A percentile compares a stretch with the other conserved stretches of the same genome.
Evolutionary conservation across 805 yeast species (phyloP).

Genomic region (Middelhovenomyces tepae): DNA sequence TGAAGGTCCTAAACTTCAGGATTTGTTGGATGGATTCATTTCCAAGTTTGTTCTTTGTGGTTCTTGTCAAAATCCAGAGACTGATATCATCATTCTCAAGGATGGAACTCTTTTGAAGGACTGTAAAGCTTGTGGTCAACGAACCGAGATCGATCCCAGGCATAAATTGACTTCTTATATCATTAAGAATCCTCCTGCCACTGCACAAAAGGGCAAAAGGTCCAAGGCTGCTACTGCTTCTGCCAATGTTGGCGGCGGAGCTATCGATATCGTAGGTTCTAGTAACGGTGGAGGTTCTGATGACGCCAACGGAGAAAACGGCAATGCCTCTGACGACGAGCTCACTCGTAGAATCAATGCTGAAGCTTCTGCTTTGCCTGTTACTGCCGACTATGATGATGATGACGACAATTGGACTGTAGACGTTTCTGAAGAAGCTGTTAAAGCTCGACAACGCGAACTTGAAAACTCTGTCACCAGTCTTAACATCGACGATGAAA

Average conservation of each 20-base stretch:
- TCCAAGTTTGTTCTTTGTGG: slow-evolving; percentile 88
- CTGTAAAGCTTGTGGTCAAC: slow-evolving; percentile 97
- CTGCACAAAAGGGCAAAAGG: slow-evolving; percentile 41
- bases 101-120: slow-evolving; percentile 74
- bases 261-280: slow-evolving; percentile 31
- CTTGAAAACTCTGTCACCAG: slow-evolving; percentile 49
- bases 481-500: slow-evolving; percentile 29
- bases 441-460: slow-evolving; percentile 82
- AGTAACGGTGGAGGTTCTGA: slow-evolving; percentile 21
- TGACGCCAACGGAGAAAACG: slow-evolving; percentile 26
- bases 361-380: slow-evolving; percentile 64
- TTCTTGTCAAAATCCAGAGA: slow-evolving; percentile 94
- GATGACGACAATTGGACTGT: slow-evolving; percentile 96
- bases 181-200: slow-evolving; percentile 71
- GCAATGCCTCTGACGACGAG: slow-evolving; percentile 59
- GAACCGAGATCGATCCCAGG: slow-evolving; percentile 74
- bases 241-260: slow-evolving; percentile 84
- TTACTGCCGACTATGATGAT: slow-evolving; percentile 40
- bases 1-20: slow-evolving; percentile 84
- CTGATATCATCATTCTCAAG: slow-evolving; percentile 75
- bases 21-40: slow-evolving; percentile 89
- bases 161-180: slow-evolving; percentile 83
- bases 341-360: slow-evolving; percentile 73
- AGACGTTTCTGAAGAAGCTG: slow-evolving; percentile 94
- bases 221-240: slow-evolving; percentile 82